Base-by-base conservation (phyloP, 176 grass and related monocot species). In the Paspalum vaginatum region DNA sequence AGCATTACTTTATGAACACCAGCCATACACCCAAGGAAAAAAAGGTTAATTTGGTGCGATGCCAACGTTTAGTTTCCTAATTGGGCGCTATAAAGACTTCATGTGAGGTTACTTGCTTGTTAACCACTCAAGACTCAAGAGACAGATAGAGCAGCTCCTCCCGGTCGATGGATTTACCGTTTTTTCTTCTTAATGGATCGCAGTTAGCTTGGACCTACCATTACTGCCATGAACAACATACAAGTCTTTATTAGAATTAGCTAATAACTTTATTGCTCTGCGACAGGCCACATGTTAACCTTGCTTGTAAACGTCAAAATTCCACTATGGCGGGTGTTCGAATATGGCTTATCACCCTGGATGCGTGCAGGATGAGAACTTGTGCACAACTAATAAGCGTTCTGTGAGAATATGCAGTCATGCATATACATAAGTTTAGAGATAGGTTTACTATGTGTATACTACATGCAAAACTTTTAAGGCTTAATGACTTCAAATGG, bases 241-340 rank as follows among this genome's bases (percentile, higher is more conserved):
- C 12, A 45, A 77, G 56, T 20, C 42, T 20, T 0, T 32, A 32
- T 32, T 32, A 32, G 32, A 2, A 14, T 2, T 22, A 15, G 5
- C 32, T 26, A 38, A 42, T 32, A 18, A 15, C 74, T 26, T 18
- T 6, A 14, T 67, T 27, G 14, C 49, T 27, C 22, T 1, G 54
- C 25, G 66, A 70, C 53, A 61, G 24, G 17, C 42, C 79, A 78
- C 74, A 61, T 51, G 44, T 49, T 26, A 85, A 61, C 17, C 74
- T 26, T 61, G 54, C 21, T 48, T 41, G 53, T 26, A 74, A 77
- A 70, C 43, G 73, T 77, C 65, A 49, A 43, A 8, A 15, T 69
- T 48, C 54, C 22, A 85, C 74, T 78, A 74, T 8, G 37, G 44
- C 83, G 70, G 70, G 38, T 83, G 70, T n/a, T 65, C 70, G 10